Conservation (phyloP, 371 early-diverging fungal genomes). For the Funneliformis caledonium region DNA sequence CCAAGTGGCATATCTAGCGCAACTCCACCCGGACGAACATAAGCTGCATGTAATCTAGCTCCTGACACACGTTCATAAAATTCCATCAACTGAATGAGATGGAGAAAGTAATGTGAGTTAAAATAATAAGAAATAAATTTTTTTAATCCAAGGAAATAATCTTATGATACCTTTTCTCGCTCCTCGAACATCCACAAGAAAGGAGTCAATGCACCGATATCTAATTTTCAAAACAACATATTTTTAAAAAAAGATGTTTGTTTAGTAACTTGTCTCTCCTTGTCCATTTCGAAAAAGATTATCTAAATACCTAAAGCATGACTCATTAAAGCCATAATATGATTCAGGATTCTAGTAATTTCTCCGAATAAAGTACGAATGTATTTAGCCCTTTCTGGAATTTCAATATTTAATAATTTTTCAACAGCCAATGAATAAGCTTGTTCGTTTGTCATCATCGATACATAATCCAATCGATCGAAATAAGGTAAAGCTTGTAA, state of each 20-base stretch:
- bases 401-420: conserved; percentile 95
- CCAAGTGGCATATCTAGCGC: conserved; percentile 92
- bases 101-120: neutral
- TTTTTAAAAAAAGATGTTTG: neutral
- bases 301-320: conserved; percentile 73
- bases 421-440: conserved; percentile 96
- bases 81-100: conserved; percentile 81
- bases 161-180: conserved; percentile 70
- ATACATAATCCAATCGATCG: conserved; percentile 97
- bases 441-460: conserved; percentile 97
- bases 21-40: conserved; percentile 97
- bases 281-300: neutral
- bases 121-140: neutral
- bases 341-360: conserved; percentile 96
- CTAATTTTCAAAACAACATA: conserved; percentile 44
- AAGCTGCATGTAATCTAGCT: conserved; percentile 97
- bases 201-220: conserved; percentile 97
- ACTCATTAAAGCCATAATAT: conserved; percentile 96
- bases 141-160: neutral
- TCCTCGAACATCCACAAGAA: conserved; percentile 99
- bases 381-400: conserved; percentile 93
- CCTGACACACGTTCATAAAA: conserved; percentile 98
- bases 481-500: conserved; percentile 97
- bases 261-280: neutral
- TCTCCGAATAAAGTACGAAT: conserved; percentile 97